A percentile compares a stretch with the other conserved stretches of the same genome.
phyloP scores from a whole-genome alignment of 2,329 filamentous ascomycete genomes.

The Teratosphaeria destructans region DNA sequence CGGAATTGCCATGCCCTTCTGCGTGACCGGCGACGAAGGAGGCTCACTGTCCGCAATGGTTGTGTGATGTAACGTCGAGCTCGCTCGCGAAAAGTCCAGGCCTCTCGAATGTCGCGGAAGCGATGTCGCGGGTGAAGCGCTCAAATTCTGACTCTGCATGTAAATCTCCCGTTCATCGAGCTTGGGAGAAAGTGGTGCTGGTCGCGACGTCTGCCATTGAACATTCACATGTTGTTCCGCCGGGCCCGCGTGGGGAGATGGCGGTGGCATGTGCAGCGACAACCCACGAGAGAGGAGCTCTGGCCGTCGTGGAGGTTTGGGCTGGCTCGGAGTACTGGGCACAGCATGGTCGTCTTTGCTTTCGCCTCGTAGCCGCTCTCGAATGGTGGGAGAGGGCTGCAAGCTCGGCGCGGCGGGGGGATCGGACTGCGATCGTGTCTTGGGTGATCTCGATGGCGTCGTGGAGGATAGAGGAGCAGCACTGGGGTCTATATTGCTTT shows the following conservation, averaged over 20 bases:
- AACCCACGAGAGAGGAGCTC: conserved; percentile 54
- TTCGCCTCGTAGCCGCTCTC: conserved; percentile 22
- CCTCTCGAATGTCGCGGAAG: conserved; percentile 81
- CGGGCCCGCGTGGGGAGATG: background rate
- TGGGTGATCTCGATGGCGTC: conserved; percentile 10
- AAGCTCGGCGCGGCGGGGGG: conserved; percentile 28
- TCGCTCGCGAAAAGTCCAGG: conserved; percentile 84
- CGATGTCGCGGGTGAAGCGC: conserved; percentile 65
- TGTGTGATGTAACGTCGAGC: conserved; percentile 90
- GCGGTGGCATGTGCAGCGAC: conserved; percentile 55
- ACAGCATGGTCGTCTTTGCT: conserved; percentile 37
- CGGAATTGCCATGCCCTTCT: conserved; percentile 53
- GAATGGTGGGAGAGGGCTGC: conserved; percentile 37
- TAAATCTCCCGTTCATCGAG: conserved; percentile 30
- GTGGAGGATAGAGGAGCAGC: conserved; percentile 1
- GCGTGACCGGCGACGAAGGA: conserved; percentile 79
- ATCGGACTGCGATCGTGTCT: conserved; percentile 36
- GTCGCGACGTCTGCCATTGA: background rate
- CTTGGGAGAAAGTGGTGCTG: conserved; percentile 12
- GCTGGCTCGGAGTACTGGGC: conserved; percentile 41
- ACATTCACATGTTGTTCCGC: background rate
- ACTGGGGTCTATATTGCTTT: background rate
- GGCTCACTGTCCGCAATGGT: conserved; percentile 87
- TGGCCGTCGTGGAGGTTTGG: conserved; percentile 45
- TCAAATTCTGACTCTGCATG: conserved; percentile 31